Evolutionary conservation across 2,329 filamentous ascomycete species (phyloP).

Genomic region (Lojkania enalia): DNA sequence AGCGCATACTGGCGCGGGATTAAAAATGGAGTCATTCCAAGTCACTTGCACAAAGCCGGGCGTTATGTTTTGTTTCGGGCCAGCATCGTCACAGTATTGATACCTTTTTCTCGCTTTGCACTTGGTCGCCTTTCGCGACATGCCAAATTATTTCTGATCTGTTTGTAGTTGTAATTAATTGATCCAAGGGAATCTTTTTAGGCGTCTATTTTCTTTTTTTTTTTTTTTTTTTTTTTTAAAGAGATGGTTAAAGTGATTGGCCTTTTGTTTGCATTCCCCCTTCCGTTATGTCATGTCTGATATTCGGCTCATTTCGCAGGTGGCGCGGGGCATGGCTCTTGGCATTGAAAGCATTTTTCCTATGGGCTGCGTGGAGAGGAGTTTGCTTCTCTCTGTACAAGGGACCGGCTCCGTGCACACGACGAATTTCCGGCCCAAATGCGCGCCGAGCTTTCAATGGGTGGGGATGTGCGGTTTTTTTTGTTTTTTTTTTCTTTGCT

Average conservation of each 20-base stretch:
- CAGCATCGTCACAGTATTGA: slow-evolving; percentile 31
- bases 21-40: slow-evolving; percentile 29
- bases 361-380: not conserved
- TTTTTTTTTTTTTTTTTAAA: not conserved
- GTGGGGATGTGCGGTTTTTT: too few relatives aligned
- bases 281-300: not conserved
- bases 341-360: not conserved
- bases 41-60: slow-evolving; percentile 27
- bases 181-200: too few relatives aligned
- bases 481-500: too few relatives aligned
- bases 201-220: not conserved
- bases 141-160: too few relatives aligned
- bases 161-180: too few relatives aligned
- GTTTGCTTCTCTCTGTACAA: slow-evolving; percentile 1
- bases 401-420: too few relatives aligned
- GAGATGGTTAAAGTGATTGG: too few relatives aligned
- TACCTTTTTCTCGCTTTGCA: slow-evolving; percentile 27
- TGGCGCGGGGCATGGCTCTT: not conserved
- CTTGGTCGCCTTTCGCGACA: not conserved
- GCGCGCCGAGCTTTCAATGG: too few relatives aligned
- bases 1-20: slow-evolving; percentile 19
- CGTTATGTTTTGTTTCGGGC: slow-evolving; percentile 24
- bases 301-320: not conserved
- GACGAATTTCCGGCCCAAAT: too few relatives aligned
- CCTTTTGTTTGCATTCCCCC: too few relatives aligned